phyloP scores from a whole-genome alignment of 495 filamentous ascomycete genomes.

The Talaromyces wortmannii region DNA sequence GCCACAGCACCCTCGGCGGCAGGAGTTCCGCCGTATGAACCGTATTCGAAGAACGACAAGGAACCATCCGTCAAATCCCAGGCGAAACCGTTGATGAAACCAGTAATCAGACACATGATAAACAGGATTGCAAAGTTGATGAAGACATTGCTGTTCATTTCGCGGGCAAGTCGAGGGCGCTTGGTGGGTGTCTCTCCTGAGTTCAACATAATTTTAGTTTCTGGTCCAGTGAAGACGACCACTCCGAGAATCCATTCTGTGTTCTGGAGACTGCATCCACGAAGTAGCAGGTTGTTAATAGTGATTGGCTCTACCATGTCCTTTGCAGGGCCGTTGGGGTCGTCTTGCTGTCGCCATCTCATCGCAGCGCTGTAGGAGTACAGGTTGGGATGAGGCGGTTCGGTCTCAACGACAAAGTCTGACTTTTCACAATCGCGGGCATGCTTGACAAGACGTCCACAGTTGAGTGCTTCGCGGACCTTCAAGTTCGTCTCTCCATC shows the following conservation, averaged over 20 bases:
- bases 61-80: slow-evolving; percentile 73
- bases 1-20: slow-evolving; percentile 85
- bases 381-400: slow-evolving; percentile 84
- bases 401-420: slow-evolving; percentile 85
- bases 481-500: slow-evolving; percentile 99
- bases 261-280: slow-evolving; percentile 89
- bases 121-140: slow-evolving; percentile 93
- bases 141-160: slow-evolving; percentile 95
- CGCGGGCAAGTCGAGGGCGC: slow-evolving; percentile 79
- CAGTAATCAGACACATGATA: slow-evolving; percentile 81
- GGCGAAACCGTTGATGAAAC: slow-evolving; percentile 73
- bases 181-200: slow-evolving; percentile 96
- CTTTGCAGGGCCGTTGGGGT: slow-evolving; percentile 49
- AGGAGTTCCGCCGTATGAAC: slow-evolving; percentile 71
- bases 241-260: slow-evolving; percentile 95
- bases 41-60: slow-evolving; percentile 78
- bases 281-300: slow-evolving; percentile 91
- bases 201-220: slow-evolving; percentile 99
- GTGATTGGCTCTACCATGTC: slow-evolving; percentile 88
- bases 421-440: slow-evolving; percentile 86
- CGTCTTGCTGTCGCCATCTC: slow-evolving; percentile 74
- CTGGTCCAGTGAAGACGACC: slow-evolving; percentile 93
- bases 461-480: slow-evolving; percentile 84
- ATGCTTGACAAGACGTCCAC: slow-evolving; percentile 76
- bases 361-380: slow-evolving; percentile 89